Percentiles rank a stretch among this genome's conserved stretches.
Conservation (phyloP, 257 asterid genomes). For the Solanum raphanifolium region DNA sequence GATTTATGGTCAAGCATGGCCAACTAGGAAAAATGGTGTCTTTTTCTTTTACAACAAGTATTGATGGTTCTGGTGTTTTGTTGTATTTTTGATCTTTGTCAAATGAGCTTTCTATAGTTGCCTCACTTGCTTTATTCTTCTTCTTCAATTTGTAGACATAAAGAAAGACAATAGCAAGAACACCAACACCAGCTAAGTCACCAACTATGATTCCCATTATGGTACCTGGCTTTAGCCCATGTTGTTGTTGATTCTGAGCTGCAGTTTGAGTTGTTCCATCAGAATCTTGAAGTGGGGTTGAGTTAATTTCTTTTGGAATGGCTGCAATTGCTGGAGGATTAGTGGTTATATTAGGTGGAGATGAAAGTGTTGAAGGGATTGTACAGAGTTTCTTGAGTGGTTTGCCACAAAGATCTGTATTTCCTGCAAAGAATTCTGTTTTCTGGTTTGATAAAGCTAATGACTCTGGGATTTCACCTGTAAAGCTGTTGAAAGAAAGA, state of each 20-base stretch:
- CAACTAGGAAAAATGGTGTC: conserved; percentile 20
- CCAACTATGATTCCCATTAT: conserved; percentile 58
- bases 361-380: conserved; percentile 55
- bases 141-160: conserved; percentile 38
- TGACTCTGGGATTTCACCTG: conserved; percentile 64
- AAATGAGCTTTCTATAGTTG: conserved; percentile 10
- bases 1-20: conserved; percentile 42
- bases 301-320: conserved; percentile 51
- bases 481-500: conserved; percentile 69
- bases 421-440: conserved; percentile 58
- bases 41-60: conserved; percentile 14
- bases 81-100: conserved; percentile 16
- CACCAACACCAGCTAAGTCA: conserved; percentile 61
- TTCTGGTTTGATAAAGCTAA: conserved; percentile 45
- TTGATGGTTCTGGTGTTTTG: conserved; percentile 21
- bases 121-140: conserved; percentile 8
- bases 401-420: conserved; percentile 63
- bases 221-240: conserved; percentile 45
- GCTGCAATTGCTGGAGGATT: conserved; percentile 84
- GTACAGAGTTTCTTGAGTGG: conserved; percentile 57
- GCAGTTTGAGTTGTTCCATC: conserved; percentile 12
- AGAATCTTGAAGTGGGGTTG: conserved; percentile 24
- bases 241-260: conserved; percentile 20
- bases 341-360: conserved; percentile 36
- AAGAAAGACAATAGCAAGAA: conserved; percentile 46